Evolutionary conservation across 202 grass and related monocot species (phyloP).

Genomic region (Zizania palustris): DNA sequence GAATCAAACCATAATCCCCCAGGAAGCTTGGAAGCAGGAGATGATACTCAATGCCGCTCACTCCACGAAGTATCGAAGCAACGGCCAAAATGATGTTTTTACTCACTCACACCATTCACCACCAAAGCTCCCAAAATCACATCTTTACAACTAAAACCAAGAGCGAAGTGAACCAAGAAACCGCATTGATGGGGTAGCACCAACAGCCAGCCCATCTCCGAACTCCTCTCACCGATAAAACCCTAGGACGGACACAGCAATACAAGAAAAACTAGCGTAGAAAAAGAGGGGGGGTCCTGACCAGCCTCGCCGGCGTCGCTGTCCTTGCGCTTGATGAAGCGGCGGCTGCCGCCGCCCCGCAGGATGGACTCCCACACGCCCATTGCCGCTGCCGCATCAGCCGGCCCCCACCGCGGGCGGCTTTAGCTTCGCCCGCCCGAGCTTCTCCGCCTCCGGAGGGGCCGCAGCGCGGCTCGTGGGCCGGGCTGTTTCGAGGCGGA

Average conservation of each 20-base stretch:
- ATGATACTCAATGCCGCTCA: neutral
- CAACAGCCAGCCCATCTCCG: neutral
- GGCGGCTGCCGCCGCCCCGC: conserved; percentile 44
- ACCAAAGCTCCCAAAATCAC: neutral
- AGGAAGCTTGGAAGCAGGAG: neutral
- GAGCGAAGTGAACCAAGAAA: conserved; percentile 8
- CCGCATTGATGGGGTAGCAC: neutral
- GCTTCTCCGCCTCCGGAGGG: conserved; percentile 24
- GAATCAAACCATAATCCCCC: neutral
- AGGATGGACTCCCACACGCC: conserved; percentile 73
- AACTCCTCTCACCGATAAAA: neutral
- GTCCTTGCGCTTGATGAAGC: conserved; percentile 83
- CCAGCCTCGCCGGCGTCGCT: conserved; percentile 75
- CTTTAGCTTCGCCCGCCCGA: no score
- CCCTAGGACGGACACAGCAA: neutral
- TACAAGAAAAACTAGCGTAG: conserved; percentile 32
- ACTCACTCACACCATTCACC: neutral
- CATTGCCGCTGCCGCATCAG: conserved; percentile 52
- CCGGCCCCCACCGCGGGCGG: conserved; percentile 4
- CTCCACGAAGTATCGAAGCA: conserved; percentile 5
- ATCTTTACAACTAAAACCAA: neutral
- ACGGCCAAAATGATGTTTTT: neutral
- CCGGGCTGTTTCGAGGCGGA: neutral
- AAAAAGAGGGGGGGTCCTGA: conserved; percentile 29
- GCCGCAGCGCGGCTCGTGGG: neutral